phyloP scores from a whole-genome alignment of 2,329 filamentous ascomycete species.

The Cadophora sp. region DNA sequence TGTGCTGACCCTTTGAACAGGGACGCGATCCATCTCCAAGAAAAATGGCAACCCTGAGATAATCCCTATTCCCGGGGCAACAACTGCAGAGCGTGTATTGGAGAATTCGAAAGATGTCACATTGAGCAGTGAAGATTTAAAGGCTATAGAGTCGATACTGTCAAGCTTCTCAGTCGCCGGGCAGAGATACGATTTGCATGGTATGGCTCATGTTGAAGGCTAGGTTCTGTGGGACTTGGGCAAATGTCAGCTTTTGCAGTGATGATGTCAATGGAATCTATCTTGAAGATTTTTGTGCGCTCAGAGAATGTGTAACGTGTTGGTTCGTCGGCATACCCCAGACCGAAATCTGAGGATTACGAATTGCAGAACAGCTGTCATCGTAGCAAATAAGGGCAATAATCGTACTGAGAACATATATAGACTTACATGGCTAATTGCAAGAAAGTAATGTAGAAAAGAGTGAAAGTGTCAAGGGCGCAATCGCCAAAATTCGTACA shows the following conservation, averaged over 20 bases:
- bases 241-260: neutral
- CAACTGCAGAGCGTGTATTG: constrained; percentile 58
- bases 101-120: constrained; percentile 64
- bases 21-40: constrained; percentile 46
- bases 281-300: constrained; percentile 22
- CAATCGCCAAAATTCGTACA: neutral
- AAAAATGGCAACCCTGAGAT: constrained; percentile 48
- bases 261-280: neutral
- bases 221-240: constrained; percentile 3
- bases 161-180: constrained; percentile 56
- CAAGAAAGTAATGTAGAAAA: neutral
- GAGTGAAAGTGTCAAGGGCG: neutral
- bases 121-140: constrained; percentile 57
- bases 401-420: neutral
- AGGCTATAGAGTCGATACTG: constrained; percentile 57
- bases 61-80: constrained; percentile 72
- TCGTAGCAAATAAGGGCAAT: constrained; percentile 10
- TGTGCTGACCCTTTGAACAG: neutral
- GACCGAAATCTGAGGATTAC: constrained; percentile 12
- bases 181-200: constrained; percentile 50
- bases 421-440: constrained; percentile 1
- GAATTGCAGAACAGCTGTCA: constrained; percentile 28
- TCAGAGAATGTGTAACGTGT: constrained; percentile 43
- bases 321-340: constrained; percentile 37
- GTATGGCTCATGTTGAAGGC: constrained; percentile 22